Percentiles rank a stretch among this genome's conserved stretches.
phyloP scores from a whole-genome alignment of 2,329 filamentous ascomycete genomes.

The Colletotrichum ledebouriae region DNA sequence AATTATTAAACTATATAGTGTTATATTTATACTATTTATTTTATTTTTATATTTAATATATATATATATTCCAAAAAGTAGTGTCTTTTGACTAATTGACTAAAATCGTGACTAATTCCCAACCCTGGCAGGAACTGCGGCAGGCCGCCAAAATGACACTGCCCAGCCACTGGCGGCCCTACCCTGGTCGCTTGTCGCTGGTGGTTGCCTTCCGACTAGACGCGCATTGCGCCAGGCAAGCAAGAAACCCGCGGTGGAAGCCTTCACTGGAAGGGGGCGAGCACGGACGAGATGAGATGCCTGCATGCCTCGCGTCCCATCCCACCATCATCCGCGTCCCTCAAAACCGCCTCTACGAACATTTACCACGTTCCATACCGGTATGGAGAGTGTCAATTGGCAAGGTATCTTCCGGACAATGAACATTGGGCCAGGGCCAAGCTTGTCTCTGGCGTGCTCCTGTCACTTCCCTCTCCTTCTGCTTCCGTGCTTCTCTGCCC shows the following conservation, averaged over 20 bases:
- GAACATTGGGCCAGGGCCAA: constrained; percentile 26
- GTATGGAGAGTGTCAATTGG: too few species aligned
- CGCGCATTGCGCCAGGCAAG: constrained; percentile 41
- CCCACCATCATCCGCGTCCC: not conserved
- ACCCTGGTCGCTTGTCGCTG: constrained; percentile 15
- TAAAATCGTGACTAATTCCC: too few species aligned
- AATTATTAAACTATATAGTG: too few species aligned
- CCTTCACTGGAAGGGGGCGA: not conserved
- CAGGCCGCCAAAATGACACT: constrained; percentile 32
- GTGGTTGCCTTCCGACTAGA: constrained; percentile 36
- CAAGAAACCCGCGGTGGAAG: not conserved
- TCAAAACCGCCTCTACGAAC: not conserved
- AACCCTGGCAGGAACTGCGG: constrained; percentile 7
- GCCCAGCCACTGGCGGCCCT: constrained; percentile 38
- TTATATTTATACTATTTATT: too few species aligned
- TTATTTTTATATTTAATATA: too few species aligned
- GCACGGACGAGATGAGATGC: constrained; percentile 19
- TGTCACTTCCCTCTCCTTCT: constrained; percentile 1
- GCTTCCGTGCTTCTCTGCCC: constrained; percentile 1
- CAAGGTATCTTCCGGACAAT: constrained; percentile 3
- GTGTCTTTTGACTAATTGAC: too few species aligned
- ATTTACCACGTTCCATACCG: not conserved
- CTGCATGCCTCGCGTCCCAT: not conserved
- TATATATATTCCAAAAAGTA: too few species aligned
- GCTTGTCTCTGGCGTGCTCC: constrained; percentile 3